phyloP scores from a whole-genome alignment of 108 stramenopile genomes.

The Licmophora abbreviata region DNA sequence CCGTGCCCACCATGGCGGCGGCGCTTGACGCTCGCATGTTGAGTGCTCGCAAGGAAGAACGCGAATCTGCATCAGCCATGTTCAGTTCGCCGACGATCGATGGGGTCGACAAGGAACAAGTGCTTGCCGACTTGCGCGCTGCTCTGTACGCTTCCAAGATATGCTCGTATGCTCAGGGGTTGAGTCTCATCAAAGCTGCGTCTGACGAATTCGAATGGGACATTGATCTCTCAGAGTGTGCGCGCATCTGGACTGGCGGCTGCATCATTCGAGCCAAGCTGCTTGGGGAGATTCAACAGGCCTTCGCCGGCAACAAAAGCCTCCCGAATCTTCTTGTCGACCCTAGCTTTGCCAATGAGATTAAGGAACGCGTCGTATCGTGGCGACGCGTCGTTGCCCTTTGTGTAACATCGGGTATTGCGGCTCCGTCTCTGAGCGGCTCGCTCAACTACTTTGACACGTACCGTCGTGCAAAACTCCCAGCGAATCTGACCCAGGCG shows the following conservation, averaged over 20 bases:
- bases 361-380: slow-evolving; percentile 47
- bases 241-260: slow-evolving; percentile 89
- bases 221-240: slow-evolving; percentile 75
- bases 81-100: slow-evolving; percentile 60
- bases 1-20: slow-evolving; percentile 75
- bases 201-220: slow-evolving; percentile 76
- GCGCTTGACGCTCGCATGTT: slow-evolving; percentile 87
- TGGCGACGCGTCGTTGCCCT: slow-evolving; percentile 87
- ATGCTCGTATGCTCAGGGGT: slow-evolving; percentile 89
- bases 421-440: slow-evolving; percentile 74
- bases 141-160: slow-evolving; percentile 89
- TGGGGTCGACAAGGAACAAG: slow-evolving; percentile 63
- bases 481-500: slow-evolving; percentile 84
- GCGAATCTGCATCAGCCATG: slow-evolving; percentile 46
- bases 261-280: slow-evolving; percentile 87
- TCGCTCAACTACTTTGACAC: slow-evolving; percentile 89
- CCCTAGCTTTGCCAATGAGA: slow-evolving; percentile 56
- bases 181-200: slow-evolving; percentile 78
- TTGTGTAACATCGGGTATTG: slow-evolving; percentile 69
- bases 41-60: slow-evolving; percentile 64
- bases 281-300: slow-evolving; percentile 68
- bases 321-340: slow-evolving; percentile 77
- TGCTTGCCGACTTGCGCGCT: slow-evolving; percentile 70
- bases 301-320: slow-evolving; percentile 43
- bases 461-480: slow-evolving; percentile 66